Evolutionary conservation across 2,329 filamentous ascomycete species (phyloP), one percentile per base, ranked within the genome.

Genomic region (Didymellaceae sp.): DNA sequence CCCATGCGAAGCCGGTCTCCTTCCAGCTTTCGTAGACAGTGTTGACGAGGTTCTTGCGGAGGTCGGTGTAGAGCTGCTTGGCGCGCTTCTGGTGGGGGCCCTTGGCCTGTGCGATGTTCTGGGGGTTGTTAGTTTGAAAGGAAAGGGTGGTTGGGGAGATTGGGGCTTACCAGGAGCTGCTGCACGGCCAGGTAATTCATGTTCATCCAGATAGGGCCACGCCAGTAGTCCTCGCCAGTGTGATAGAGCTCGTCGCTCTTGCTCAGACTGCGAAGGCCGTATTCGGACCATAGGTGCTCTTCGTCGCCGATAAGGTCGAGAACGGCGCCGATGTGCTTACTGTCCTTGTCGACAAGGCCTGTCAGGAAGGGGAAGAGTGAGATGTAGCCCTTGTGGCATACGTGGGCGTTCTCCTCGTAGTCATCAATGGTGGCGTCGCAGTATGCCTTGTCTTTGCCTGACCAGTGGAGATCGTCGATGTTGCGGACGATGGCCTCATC

Each of bases 311-410:
- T 84, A 31, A 97, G 78, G 58, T 93, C 86, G 42, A 97, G 77
- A 2, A 92, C 80, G 59, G 84, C 84, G 57, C 86, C 88, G 13
- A 99, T 75, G 62, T 87, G 87, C 45, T 87, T 82, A 73, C 88
- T 89, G 46, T 92, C 84, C 2, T 87, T 78, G 53, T 84, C 82
- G 48, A 97, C 68, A 52, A 97, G 80, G 7, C 93, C 93, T 2
- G 90, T 85, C 60, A 97, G 76, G 80, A 97, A 96, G 1, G 94
- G 94, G 74, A 96, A 94, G 21, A 99, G 80, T 17, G 90, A 94
- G 61, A 97, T 86, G 68, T 99, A 99, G 16, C 94, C 94, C 75
- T 96, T 96, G 78, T 97, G 94, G 77, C 94, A 99, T 32, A 97
- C 90, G 16, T 94, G 86, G 26, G 82, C 74, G 66, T 90, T 87